Evolutionary conservation across 805 yeast genomes (phyloP), one percentile per base, ranked within the genome.

Genomic region (Starmerella bacillaris): DNA sequence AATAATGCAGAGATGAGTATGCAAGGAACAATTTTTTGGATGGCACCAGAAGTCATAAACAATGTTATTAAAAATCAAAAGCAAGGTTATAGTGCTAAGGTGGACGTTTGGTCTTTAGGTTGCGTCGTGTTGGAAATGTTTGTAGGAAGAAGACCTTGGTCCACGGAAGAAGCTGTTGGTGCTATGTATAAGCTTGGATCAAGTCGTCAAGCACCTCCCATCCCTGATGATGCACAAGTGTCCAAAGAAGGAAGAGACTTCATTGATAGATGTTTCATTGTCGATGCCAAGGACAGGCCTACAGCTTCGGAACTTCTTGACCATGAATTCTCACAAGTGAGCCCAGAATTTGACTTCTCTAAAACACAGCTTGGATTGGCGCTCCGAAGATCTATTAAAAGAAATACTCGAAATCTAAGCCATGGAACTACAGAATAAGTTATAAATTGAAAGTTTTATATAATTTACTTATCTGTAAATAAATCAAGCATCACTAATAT

Each of bases 1-100:
- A 83, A 89, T 54, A 74, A 80, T 48, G 82, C 94, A 3, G 94
- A 82, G 37, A 79, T 84, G 93, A 84, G 95, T 9, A 82, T 80
- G 92, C 94, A 92, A 56, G 99, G 99, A 18, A 84, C 98, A 0
- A 82, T 92, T 1, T 89, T 84, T 55, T 89, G 98, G 98, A 89
- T 89, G 98, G 99, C 99, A 1, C 99, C 99, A 0, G 99, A 89
- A 52, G 94, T 92, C 44, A 83, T 89, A 34, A 86, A 83, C 52
- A 82, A 80, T 39, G 72, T 72, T 16, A 73, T 70, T 3, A 75
- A 72, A 42, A 70, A 71, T 46, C 68, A 68, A 46, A 74, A 74
- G 44, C 89, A 77, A 52, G 98, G 98, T 1, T 89, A 89, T 54
- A 80, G 92, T 60, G 98, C 98, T 16, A 89, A 89, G 57, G 83